These are phyloP conservation scores for Breviolum minutum DNA, from an alignment of 73 alveolate genomes.

Conservation along the genomic window DNA sequence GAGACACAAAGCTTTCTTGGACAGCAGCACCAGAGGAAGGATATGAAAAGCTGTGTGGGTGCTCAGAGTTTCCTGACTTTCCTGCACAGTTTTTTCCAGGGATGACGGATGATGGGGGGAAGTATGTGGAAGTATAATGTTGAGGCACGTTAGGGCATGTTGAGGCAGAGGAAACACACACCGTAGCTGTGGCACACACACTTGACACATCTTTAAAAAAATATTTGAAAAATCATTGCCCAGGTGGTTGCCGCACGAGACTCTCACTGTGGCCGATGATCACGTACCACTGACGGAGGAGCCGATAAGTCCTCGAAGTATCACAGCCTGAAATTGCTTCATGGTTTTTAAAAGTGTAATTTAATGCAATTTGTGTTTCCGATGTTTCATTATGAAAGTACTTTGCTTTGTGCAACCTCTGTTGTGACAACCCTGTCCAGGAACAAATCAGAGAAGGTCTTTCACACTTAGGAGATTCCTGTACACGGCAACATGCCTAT, in stretches of 20 bases:
- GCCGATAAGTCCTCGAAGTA: background rate
- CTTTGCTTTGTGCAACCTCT: no score
- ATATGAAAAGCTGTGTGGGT: background rate
- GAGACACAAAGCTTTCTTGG: slow-evolving; percentile 13
- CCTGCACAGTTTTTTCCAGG: background rate
- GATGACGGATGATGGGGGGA: no score
- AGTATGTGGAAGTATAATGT: no score
- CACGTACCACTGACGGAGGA: slow-evolving; percentile 73
- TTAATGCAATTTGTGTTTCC: no score
- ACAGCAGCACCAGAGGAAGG: slow-evolving; percentile 83
- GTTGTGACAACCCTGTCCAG: background rate
- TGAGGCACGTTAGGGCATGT: no score
- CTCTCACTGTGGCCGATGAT: slow-evolving; percentile 63
- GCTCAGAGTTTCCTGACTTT: background rate
- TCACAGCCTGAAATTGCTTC: background rate
- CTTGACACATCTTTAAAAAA: no score
- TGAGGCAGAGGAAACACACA: no score
- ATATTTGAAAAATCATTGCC: background rate
- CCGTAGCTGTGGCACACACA: no score
- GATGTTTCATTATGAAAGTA: no score
- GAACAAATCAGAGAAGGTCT: slow-evolving; percentile 61
- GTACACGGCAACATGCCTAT: slow-evolving; percentile 86
- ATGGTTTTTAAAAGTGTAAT: background rate
- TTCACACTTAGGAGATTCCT: slow-evolving; percentile 63
- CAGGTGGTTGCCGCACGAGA: slow-evolving; percentile 90